Conservation (phyloP, 345 rosid genomes). For the Rhizophora mangle region DNA sequence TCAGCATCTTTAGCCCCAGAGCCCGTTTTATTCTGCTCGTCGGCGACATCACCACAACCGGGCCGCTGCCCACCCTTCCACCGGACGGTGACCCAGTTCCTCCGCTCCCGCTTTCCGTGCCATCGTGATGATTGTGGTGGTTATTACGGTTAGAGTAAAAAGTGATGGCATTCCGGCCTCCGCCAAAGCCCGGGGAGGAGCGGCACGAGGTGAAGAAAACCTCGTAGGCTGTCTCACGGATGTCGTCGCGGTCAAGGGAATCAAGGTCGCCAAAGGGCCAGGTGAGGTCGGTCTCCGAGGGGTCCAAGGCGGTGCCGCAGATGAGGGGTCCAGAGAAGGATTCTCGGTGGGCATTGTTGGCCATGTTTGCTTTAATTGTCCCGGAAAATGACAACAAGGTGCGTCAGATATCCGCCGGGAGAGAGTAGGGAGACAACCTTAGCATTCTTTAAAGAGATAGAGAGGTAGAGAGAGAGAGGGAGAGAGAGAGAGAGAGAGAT, state of each 20-base stretch:
- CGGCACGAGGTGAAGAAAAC: slow-evolving; percentile 86
- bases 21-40: slow-evolving; percentile 70
- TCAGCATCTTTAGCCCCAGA: slow-evolving; percentile 71
- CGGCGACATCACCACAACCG: slow-evolving; percentile 63
- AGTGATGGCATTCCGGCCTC: slow-evolving; percentile 52
- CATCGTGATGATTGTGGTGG: slow-evolving; percentile 23
- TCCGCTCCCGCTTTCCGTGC: slow-evolving; percentile 38
- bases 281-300: slow-evolving; percentile 42
- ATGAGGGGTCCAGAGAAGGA: slow-evolving; percentile 41
- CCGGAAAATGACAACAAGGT: background rate
- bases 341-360: slow-evolving; percentile 50
- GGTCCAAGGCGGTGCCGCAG: slow-evolving; percentile 21
- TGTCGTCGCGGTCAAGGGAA: slow-evolving; percentile 53
- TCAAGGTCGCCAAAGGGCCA: slow-evolving; percentile 76
- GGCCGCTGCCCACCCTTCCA: slow-evolving; percentile 30
- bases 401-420: slow-evolving; percentile 41
- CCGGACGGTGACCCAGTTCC: slow-evolving; percentile 19
- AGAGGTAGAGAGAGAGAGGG: slow-evolving; percentile 16
- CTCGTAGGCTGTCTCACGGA: slow-evolving; percentile 85
- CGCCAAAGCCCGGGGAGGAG: slow-evolving; percentile 82
- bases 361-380: slow-evolving; percentile 20
- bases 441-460: slow-evolving; percentile 27
- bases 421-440: slow-evolving; percentile 35
- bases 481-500: slow-evolving; percentile 2
- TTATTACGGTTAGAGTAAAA: slow-evolving; percentile 53